A percentile compares a stretch with the other conserved stretches of the same genome.
These are phyloP conservation scores for Clarireedia sp. DNA, from an alignment of 2,329 filamentous ascomycete species.

Conservation along the genomic window DNA sequence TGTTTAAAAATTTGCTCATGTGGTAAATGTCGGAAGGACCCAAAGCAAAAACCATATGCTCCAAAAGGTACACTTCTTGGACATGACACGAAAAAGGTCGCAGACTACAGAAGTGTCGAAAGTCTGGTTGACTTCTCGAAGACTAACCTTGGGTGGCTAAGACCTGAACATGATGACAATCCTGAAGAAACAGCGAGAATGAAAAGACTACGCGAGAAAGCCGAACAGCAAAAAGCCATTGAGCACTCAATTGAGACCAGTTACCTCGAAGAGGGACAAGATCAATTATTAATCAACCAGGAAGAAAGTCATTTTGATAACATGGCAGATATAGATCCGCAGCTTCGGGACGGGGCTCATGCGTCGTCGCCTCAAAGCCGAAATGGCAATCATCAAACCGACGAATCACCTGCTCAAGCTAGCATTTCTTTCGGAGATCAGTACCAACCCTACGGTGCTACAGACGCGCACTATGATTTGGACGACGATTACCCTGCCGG, in stretches of 20 bases:
- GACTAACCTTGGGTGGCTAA: slow-evolving; percentile 81
- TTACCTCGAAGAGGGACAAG: slow-evolving; percentile 14
- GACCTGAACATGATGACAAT: slow-evolving; percentile 45
- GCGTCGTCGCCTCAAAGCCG: background rate
- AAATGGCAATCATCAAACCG: background rate
- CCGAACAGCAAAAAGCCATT: slow-evolving; percentile 26
- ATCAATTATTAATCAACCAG: slow-evolving; percentile 8
- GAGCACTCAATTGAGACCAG: slow-evolving; percentile 20
- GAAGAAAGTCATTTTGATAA: slow-evolving; percentile 12
- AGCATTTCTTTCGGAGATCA: background rate
- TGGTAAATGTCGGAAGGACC: slow-evolving; percentile 58
- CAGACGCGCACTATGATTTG: slow-evolving; percentile 16
- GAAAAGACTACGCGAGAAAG: slow-evolving; percentile 29
- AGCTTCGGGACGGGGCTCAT: slow-evolving; percentile 14
- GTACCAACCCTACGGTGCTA: slow-evolving; percentile 1
- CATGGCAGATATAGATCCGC: slow-evolving; percentile 26
- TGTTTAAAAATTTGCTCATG: slow-evolving; percentile 85
- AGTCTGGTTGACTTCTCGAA: slow-evolving; percentile 82
- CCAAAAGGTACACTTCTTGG: slow-evolving; percentile 84
- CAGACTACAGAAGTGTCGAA: slow-evolving; percentile 86
- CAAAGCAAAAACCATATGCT: slow-evolving; percentile 68
- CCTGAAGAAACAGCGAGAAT: slow-evolving; percentile 34
- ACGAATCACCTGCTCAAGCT: background rate
- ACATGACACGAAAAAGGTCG: slow-evolving; percentile 82
- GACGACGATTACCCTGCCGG: slow-evolving; percentile 10